Evolutionary conservation across 2,329 filamentous ascomycete genomes (phyloP).

Genomic region (Aspergillus sp.): DNA sequence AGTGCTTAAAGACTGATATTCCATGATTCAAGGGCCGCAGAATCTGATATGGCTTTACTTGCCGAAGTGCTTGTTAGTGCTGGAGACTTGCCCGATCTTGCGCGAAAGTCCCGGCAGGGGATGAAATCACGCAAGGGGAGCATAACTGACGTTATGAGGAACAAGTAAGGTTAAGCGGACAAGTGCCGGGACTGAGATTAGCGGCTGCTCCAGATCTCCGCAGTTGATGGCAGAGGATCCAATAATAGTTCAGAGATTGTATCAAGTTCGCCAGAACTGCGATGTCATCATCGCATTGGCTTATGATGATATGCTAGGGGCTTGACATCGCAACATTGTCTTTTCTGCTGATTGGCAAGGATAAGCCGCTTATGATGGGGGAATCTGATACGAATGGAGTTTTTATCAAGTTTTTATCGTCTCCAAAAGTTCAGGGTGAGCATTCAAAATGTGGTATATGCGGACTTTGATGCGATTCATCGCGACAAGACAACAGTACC

Average conservation of each 20-base stretch:
- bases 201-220: slow-evolving; percentile 4
- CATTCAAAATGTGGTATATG: background rate
- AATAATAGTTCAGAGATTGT: background rate
- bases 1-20: background rate
- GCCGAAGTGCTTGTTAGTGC: background rate
- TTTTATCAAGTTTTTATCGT: background rate
- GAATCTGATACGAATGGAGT: background rate
- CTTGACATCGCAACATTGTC: slow-evolving; percentile 18
- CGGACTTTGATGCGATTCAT: no score
- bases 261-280: background rate
- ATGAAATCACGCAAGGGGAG: slow-evolving; percentile 24
- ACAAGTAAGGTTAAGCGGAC: slow-evolving; percentile 15
- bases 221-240: background rate
- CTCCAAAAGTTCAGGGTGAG: background rate
- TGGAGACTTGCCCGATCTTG: background rate
- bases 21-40: background rate
- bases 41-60: background rate
- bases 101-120: background rate
- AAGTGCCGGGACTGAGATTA: slow-evolving; percentile 5
- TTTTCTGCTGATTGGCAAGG: slow-evolving; percentile 9
- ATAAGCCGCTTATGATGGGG: background rate
- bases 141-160: slow-evolving; percentile 25
- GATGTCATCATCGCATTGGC: slow-evolving; percentile 20
- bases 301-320: slow-evolving; percentile 20
- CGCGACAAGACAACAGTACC: no score